Percentiles rank a stretch among this genome's conserved stretches.
Evolutionary conservation across 2,329 filamentous ascomycete species (phyloP).

Genomic region (Neospermospora avenae): DNA sequence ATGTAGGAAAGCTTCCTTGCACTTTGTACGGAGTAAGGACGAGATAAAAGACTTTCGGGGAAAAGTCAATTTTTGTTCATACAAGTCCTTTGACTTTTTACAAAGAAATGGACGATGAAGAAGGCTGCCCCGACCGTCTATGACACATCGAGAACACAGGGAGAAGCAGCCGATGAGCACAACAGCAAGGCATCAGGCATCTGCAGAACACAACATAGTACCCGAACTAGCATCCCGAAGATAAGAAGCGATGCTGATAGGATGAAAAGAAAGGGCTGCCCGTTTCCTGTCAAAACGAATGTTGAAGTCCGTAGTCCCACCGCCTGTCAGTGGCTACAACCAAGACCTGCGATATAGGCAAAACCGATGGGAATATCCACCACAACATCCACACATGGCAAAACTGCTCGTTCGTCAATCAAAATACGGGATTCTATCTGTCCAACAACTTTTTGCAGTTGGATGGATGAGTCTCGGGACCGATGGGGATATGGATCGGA

Average conservation of each 20-base stretch:
- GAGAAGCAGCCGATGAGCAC: too few species aligned
- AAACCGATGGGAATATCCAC: constrained; percentile 1
- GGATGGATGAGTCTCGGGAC: background rate
- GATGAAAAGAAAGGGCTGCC: background rate
- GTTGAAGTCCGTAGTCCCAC: background rate
- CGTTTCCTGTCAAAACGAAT: background rate
- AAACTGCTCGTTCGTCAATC: background rate
- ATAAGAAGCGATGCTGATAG: background rate
- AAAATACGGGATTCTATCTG: background rate
- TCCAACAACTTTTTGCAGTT: background rate
- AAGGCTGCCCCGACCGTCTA: too few species aligned
- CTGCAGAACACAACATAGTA: background rate
- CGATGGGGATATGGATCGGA: constrained; percentile 9
- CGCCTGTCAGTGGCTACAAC: background rate
- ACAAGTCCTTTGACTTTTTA: too few species aligned
- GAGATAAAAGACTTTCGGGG: too few species aligned
- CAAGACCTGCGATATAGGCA: constrained; percentile 1
- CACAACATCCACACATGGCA: constrained; percentile 4
- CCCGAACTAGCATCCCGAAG: background rate
- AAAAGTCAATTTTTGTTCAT: too few species aligned
- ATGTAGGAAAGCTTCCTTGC: background rate
- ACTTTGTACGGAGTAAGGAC: background rate
- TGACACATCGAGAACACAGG: too few species aligned
- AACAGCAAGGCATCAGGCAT: background rate
- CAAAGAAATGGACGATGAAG: too few species aligned